Conservation (phyloP, 805 yeast genomes). For the Clavispora carvajalis region DNA sequence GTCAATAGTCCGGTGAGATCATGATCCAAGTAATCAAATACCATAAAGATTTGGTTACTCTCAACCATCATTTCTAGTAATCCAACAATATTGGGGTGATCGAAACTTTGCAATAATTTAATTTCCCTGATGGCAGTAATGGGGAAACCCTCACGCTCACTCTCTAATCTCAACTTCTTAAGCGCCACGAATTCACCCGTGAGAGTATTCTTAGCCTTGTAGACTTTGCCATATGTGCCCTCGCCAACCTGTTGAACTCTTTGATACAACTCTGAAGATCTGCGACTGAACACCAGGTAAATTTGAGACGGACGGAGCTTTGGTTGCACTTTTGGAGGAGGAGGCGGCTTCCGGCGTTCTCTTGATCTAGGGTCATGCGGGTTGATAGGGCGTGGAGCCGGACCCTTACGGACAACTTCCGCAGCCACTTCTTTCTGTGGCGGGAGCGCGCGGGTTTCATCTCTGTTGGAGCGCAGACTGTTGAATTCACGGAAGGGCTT, state of each 20-base stretch:
- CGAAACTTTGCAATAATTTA: conserved; percentile 72
- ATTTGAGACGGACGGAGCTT: conserved; percentile 26
- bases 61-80: conserved; percentile 89
- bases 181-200: conserved; percentile 79
- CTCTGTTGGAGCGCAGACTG: not conserved
- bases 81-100: conserved; percentile 78
- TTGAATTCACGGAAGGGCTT: not conserved
- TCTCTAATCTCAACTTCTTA: conserved; percentile 76
- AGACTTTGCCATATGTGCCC: conserved; percentile 96
- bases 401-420: not conserved
- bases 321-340: not conserved
- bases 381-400: not conserved
- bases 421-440: not conserved
- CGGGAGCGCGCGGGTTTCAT: not conserved
- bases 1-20: conserved; percentile 84
- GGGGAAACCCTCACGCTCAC: conserved; percentile 93
- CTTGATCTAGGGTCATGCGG: conserved; percentile 1
- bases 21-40: conserved; percentile 89
- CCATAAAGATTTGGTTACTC: conserved; percentile 70
- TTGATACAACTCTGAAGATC: conserved; percentile 47
- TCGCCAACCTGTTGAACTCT: conserved; percentile 92
- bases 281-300: conserved; percentile 24
- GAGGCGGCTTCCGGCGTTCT: not conserved
- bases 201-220: conserved; percentile 69
- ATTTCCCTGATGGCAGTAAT: conserved; percentile 93